These are phyloP conservation scores for Physcomitrellopsis africana DNA, from an alignment of 225 moss, liverwort and hornwort genomes.

Conservation along the genomic window DNA sequence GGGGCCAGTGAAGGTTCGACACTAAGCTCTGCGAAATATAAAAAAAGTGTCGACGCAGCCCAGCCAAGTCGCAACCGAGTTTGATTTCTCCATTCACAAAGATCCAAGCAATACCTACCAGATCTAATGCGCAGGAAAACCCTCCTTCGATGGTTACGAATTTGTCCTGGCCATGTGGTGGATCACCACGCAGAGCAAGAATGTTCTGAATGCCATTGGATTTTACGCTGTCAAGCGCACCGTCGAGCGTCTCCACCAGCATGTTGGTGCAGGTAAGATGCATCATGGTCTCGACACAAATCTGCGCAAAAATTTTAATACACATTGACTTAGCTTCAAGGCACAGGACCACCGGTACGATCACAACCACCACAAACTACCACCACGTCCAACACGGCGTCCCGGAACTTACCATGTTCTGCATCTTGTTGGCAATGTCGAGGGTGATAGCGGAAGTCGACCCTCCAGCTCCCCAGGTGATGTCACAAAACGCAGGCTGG, in stretches of 20 bases:
- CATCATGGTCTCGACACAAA: constrained; percentile 99
- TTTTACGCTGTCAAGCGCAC: constrained; percentile 74
- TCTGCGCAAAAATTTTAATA: constrained; percentile 42
- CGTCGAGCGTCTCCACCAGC: constrained; percentile 85
- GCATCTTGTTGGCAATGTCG: constrained; percentile 69
- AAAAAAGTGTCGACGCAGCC: not conserved
- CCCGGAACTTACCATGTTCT: constrained; percentile 74
- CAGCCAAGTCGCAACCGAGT: too few relatives aligned
- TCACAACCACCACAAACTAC: not conserved
- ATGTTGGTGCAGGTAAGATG: constrained; percentile 99
- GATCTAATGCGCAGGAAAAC: constrained; percentile 86
- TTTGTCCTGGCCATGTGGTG: constrained; percentile 92
- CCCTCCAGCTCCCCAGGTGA: constrained; percentile 78
- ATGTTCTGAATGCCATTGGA: constrained; percentile 92
- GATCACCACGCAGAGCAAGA: constrained; percentile 96
- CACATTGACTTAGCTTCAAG: not conserved
- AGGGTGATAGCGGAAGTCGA: constrained; percentile 90
- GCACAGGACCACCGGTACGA: not conserved
- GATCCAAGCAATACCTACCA: constrained; percentile 46
- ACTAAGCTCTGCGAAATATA: not conserved
- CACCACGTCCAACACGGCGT: not conserved
- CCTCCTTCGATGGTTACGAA: constrained; percentile 87
- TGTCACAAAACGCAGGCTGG: constrained; percentile 83
- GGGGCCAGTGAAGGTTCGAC: not conserved
- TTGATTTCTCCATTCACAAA: not conserved